Conservation (phyloP, 306 rosid species). For the Macrotyloma uniflorum region DNA sequence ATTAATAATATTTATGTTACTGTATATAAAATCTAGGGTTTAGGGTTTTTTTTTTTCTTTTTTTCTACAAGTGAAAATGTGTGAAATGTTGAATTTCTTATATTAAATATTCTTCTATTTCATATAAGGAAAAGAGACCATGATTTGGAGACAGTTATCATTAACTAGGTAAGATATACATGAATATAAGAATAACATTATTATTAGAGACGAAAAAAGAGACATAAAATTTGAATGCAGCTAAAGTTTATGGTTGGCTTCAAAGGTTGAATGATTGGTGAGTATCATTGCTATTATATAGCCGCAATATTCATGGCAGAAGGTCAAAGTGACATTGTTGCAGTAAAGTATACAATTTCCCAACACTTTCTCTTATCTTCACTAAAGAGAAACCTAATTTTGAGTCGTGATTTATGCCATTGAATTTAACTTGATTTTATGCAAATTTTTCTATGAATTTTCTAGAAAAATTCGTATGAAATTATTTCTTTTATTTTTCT, state of each 20-base stretch:
- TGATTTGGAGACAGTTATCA: not conserved
- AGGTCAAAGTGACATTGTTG: not conserved
- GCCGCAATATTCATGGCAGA: constrained; percentile 13
- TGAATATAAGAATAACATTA: not conserved
- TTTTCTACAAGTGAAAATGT: too few relatives aligned
- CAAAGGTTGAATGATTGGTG: not conserved
- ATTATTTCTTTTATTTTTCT: too few relatives aligned
- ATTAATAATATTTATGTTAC: too few relatives aligned
- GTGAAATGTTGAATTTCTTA: not conserved
- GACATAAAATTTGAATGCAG: not conserved
- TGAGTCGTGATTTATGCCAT: not conserved
- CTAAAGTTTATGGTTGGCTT: not conserved
- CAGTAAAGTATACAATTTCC: not conserved
- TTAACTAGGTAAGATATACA: not conserved
- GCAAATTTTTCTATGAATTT: too few relatives aligned
- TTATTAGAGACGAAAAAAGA: not conserved
- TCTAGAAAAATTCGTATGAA: too few relatives aligned
- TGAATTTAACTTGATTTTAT: too few relatives aligned
- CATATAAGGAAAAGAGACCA: not conserved
- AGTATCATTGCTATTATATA: not conserved
- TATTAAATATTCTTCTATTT: not conserved
- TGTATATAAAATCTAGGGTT: too few relatives aligned
- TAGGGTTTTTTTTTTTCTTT: too few relatives aligned
- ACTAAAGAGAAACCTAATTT: not conserved
- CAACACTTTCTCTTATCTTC: not conserved